Conservation (phyloP, 2,329 filamentous ascomycete genomes). For the Plenodomus lindquistii region DNA sequence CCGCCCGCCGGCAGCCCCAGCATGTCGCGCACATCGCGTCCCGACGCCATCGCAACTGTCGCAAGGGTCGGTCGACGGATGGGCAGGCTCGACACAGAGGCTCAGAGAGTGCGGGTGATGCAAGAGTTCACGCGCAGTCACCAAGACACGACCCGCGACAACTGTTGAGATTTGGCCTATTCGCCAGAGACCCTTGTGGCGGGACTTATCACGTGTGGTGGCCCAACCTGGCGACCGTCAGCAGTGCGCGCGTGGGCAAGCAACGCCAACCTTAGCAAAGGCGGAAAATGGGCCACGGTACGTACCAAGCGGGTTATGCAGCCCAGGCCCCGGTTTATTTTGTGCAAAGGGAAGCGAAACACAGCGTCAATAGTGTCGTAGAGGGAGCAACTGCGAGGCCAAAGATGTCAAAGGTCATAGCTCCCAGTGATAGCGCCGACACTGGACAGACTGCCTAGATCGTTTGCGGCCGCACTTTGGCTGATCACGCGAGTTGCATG, state of each 20-base stretch:
- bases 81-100: slow-evolving; percentile 16
- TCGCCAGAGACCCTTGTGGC: neutral
- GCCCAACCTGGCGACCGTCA: neutral
- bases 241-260: neutral
- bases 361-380: neutral
- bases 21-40: slow-evolving; percentile 79
- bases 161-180: neutral
- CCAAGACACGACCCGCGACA: neutral
- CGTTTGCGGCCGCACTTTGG: neutral
- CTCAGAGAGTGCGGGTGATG: slow-evolving; percentile 26
- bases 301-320: neutral
- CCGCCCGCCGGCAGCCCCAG: slow-evolving; percentile 72
- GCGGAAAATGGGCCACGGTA: neutral
- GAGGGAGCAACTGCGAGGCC: neutral
- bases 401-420: neutral
- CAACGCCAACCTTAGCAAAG: neutral
- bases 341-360: neutral
- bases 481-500: neutral
- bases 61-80: slow-evolving; percentile 20
- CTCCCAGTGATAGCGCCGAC: neutral
- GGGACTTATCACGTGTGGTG: neutral
- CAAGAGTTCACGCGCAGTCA: slow-evolving; percentile 14
- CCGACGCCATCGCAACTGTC: slow-evolving; percentile 40
- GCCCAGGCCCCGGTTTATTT: neutral
- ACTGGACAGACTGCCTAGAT: neutral